Conservation (phyloP, 192 early-diverging fungal genomes). For the Entomortierella parvispora region DNA sequence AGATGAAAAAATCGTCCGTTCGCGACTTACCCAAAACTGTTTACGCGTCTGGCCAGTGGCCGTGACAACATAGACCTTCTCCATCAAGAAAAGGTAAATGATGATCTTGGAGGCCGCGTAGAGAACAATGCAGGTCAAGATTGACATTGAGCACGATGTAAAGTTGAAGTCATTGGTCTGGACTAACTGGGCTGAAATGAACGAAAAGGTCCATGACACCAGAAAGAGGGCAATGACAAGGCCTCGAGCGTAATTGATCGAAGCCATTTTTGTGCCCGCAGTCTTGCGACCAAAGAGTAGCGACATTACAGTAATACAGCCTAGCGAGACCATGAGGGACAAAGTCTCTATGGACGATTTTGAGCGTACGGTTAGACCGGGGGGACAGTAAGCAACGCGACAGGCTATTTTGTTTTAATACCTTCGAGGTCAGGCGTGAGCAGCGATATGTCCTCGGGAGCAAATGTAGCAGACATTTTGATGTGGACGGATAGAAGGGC, state of each 20-base stretch:
- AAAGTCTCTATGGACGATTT: slow-evolving; percentile 21
- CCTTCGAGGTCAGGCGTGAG: no score
- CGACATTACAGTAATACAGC: slow-evolving; percentile 43
- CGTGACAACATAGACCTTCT: slow-evolving; percentile 5
- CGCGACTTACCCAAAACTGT: background rate
- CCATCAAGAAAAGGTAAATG: slow-evolving; percentile 39
- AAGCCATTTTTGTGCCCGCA: slow-evolving; percentile 23
- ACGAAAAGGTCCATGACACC: slow-evolving; percentile 49
- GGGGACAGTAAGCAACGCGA: no score
- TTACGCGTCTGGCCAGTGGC: background rate
- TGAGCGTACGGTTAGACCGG: background rate
- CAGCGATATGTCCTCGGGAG: no score
- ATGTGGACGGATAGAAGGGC: no score
- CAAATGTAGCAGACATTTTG: no score
- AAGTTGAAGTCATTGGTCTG: slow-evolving; percentile 45
- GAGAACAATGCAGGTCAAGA: slow-evolving; percentile 51
- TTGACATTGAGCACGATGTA: slow-evolving; percentile 49
- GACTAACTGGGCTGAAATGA: slow-evolving; percentile 30
- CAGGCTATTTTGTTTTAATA: no score
- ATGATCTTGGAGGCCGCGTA: slow-evolving; percentile 56
- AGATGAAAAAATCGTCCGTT: background rate
- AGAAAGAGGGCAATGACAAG: slow-evolving; percentile 41
- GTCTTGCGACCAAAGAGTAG: slow-evolving; percentile 43
- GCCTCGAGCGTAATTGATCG: slow-evolving; percentile 47
- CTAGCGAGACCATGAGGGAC: slow-evolving; percentile 39